Evolutionary conservation across 2,329 filamentous ascomycete genomes (phyloP), one percentile per base, ranked within the genome.

Genomic region (Colletotrichum spinosum): DNA sequence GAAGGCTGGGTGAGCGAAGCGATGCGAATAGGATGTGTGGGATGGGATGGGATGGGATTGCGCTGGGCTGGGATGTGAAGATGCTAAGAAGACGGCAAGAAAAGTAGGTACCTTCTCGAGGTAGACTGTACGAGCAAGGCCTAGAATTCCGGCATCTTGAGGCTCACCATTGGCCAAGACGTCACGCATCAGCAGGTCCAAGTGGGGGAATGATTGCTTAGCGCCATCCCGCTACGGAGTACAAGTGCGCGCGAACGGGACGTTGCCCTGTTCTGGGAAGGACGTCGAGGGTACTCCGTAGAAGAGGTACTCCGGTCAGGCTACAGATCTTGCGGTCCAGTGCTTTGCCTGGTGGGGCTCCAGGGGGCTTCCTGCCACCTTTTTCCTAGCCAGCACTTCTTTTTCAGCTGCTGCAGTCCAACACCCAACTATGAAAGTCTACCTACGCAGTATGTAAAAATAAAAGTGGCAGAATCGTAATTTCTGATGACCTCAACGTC

Each of bases 231-330:
- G 55, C 39, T 34, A 39, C 38, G 25, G 25, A 25, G 25, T 25
- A 25, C 25, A 25, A 25, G 25, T 25, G 25, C 25, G 25, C 25
- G 25, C 25, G 4, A 4, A 60, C 45, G 60, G 64, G 46, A 65
- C 49, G 54, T 45, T 25, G 58, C 54, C 60, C 51, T 65, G 60
- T 65, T 65, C 45, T 67, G 59, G 54, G 55, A 65, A 65, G 38
- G 45, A 60, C 25, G 25, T 25, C 25, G 45, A 35, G 8, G 41
- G 25, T 25, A 25, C 25, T 25, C 25, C 25, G 4, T 25, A 25
- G 4, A 25, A 5, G 25, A 25, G 25, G 25, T 25, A 25, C 4
- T 25, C 25, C 25, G 25, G 3, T 25, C 25, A 25, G 17, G 17
- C 17, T 17, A 17, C 17, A 17, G 17, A 17, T 17, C 17, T 17